Evolutionary conservation across 192 early-diverging fungal species (phyloP), one percentile per base, ranked within the genome.

Genomic region (Coemansia sp.): DNA sequence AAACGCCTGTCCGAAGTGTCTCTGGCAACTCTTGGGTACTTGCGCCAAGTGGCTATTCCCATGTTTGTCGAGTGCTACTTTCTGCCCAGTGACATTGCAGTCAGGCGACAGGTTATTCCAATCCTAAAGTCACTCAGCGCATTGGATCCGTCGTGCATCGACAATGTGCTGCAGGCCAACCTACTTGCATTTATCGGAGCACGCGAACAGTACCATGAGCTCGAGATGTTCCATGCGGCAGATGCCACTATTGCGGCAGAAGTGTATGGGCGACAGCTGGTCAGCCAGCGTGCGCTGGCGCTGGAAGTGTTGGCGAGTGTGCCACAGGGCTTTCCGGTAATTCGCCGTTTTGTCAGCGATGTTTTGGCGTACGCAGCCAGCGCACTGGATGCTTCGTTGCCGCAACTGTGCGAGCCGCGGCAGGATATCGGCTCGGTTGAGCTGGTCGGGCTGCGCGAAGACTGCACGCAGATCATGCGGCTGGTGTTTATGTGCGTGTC

Each of bases 41-140:
- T 80, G 68, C 77, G 77, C 48, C 13, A 49, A 7, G 72, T 68
- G 26, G 57, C 57, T 3, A 62, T 71, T n/a, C 77, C 77, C 12
- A 66, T 80, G 47, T 55, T 66, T 55, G 59, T 71, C 26, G 77
- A 80, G 59, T 74, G 68, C 58, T 80, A 57, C 24, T 80, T 80
- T 22, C 38, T 80, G 23, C 72, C 77, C 2, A 58, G 23, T 22
- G 72, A 71, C 51, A 32, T 61, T 24, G 38, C 39, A 2, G 62
- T 74, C 3, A 37, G 77, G 22, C 67, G 77, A n/a, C 72, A 66
- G 54, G 62, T 55, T 10, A 69, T 80, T 16, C 68, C 68, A 14
- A 12, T 71, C 0, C 64, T 80, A 43, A 74, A 80, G 59, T 35
- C 45, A 12, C 35, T 71, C 24, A 71, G 64, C 50, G 16, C 27